A percentile compares a stretch with the other conserved stretches of the same genome.
Conservation (phyloP, 371 early-diverging fungal genomes). For the Capniomyces stellatus region DNA sequence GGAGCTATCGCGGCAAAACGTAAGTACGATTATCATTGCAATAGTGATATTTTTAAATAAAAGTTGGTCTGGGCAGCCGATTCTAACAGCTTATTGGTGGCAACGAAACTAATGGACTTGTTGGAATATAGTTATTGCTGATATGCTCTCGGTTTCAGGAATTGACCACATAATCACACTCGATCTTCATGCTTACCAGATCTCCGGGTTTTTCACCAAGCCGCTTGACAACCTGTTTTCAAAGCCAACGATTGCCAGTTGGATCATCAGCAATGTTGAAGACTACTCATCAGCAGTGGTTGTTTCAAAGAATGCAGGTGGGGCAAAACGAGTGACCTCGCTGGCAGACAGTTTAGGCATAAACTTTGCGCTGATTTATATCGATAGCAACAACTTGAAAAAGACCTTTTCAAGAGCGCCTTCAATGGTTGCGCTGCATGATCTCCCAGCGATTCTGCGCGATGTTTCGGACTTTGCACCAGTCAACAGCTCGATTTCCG, state of each 20-base stretch:
- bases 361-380: conserved; percentile 91
- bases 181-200: conserved; percentile 84
- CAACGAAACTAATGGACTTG: no score
- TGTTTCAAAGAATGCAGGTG: conserved; percentile 94
- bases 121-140: conserved; percentile 69
- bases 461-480: background rate
- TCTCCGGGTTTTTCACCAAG: conserved; percentile 89
- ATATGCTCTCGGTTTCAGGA: conserved; percentile 86
- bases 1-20: conserved; percentile 88
- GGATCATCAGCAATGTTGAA: conserved; percentile 64
- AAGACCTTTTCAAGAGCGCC: conserved; percentile 33
- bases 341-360: conserved; percentile 84
- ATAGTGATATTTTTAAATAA: background rate
- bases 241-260: conserved; percentile 78
- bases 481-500: background rate
- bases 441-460: conserved; percentile 19
- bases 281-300: conserved; percentile 66
- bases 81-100: no score
- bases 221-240: conserved; percentile 93
- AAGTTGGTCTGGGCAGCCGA: no score
- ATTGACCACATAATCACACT: conserved; percentile 95
- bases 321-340: conserved; percentile 89
- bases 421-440: conserved; percentile 23
- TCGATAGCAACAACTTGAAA: conserved; percentile 44
- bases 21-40: conserved; percentile 16